Percentiles rank a stretch among this genome's conserved stretches.
Evolutionary conservation across 2,329 filamentous ascomycete genomes (phyloP).

Genomic region (Curvularia eragrostidis): DNA sequence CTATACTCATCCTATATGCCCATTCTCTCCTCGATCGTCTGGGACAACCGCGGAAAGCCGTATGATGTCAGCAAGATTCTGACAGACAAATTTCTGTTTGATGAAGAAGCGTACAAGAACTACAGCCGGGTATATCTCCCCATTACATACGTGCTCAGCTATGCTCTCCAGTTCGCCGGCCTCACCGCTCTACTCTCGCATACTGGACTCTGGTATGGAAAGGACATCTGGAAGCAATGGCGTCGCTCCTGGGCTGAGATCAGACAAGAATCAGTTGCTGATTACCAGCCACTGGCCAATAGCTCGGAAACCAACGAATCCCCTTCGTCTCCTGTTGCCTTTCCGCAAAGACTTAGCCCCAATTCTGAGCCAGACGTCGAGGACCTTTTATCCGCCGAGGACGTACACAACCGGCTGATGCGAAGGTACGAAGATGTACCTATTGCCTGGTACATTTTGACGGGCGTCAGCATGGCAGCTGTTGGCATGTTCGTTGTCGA

Average conservation of each 20-base stretch:
- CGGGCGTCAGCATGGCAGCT: slow-evolving; percentile 75
- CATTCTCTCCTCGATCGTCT: slow-evolving; percentile 82
- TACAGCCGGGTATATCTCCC: slow-evolving; percentile 87
- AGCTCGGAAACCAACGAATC: slow-evolving; percentile 44
- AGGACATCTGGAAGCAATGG: slow-evolving; percentile 81
- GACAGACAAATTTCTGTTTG: slow-evolving; percentile 78
- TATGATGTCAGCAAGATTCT: slow-evolving; percentile 85
- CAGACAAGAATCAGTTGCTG: slow-evolving; percentile 43
- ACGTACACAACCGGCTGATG: slow-evolving; percentile 87
- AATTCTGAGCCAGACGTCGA: slow-evolving; percentile 51
- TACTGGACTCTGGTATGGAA: slow-evolving; percentile 83
- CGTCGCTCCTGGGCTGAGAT: slow-evolving; percentile 71
- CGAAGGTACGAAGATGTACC: slow-evolving; percentile 81
- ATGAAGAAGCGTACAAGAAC: slow-evolving; percentile 74
- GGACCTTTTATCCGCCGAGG: slow-evolving; percentile 71
- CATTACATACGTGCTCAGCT: slow-evolving; percentile 86
- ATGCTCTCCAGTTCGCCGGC: slow-evolving; percentile 84
- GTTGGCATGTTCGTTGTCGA: slow-evolving; percentile 86
- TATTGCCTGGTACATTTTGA: slow-evolving; percentile 79
- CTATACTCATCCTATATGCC: slow-evolving; percentile 86
- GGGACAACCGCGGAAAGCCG: slow-evolving; percentile 80
- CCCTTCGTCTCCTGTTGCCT: slow-evolving; percentile 27
- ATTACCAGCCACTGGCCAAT: slow-evolving; percentile 46
- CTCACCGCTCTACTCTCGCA: slow-evolving; percentile 81
- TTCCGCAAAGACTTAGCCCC: slow-evolving; percentile 36